These are phyloP conservation scores for Erucastrum elatum DNA, from an alignment of 345 rosid species.

Conservation along the genomic window DNA sequence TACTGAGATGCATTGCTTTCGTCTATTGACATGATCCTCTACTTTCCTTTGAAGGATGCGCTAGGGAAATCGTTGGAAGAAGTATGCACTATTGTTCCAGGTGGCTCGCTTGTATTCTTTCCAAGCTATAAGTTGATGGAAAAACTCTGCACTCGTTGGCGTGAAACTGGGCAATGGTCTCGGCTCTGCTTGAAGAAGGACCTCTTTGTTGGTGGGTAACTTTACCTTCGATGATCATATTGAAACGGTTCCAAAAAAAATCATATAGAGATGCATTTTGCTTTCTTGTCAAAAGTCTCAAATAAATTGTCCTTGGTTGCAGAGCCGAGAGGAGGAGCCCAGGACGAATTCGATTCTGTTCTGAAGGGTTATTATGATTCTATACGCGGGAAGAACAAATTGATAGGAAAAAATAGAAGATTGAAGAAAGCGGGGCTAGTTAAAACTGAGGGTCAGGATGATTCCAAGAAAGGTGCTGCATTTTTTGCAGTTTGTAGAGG, in stretches of 20 bases:
- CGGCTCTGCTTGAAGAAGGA: constrained; percentile 65
- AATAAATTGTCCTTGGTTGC: constrained; percentile 32
- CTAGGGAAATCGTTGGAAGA: constrained; percentile 87
- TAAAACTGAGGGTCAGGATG: constrained; percentile 42
- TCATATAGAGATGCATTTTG: not conserved
- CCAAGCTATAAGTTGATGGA: constrained; percentile 98
- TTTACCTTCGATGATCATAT: not conserved
- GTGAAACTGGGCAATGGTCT: constrained; percentile 86
- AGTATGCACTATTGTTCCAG: constrained; percentile 77
- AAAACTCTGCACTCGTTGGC: constrained; percentile 87
- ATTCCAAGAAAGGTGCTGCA: constrained; percentile 68
- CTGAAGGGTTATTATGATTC: constrained; percentile 75
- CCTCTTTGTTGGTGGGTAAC: constrained; percentile 66
- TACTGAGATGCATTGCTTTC: constrained; percentile 6
- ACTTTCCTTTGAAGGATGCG: constrained; percentile 63
- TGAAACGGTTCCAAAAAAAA: constrained; percentile 4
- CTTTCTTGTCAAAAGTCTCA: constrained; percentile 16
- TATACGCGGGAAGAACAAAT: constrained; percentile 45
- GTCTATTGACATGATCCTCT: constrained; percentile 5
- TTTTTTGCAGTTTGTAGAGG: constrained; percentile 96
- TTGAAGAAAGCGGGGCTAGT: constrained; percentile 47
- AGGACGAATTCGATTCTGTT: constrained; percentile 76
- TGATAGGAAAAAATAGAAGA: constrained; percentile 54
- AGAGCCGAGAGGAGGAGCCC: constrained; percentile 93
- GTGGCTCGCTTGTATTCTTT: constrained; percentile 88